A percentile compares a stretch with the other conserved stretches of the same genome.
phyloP scores from a whole-genome alignment of 495 filamentous ascomycete genomes.

The Annulohypoxylon bovei region DNA sequence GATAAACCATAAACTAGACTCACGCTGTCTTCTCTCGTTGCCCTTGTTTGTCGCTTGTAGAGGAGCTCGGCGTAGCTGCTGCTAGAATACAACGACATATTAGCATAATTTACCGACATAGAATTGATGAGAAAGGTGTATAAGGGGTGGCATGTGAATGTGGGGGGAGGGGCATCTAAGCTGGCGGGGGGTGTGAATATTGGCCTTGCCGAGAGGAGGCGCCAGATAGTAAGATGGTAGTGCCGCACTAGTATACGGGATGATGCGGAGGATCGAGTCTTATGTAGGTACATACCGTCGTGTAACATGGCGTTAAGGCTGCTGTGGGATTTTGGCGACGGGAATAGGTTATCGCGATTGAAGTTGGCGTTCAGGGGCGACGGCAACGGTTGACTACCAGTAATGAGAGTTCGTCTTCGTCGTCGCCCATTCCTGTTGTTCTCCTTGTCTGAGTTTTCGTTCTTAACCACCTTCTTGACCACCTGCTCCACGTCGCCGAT shows the following conservation, averaged over 20 bases:
- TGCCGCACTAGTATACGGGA: background rate
- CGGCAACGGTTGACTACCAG: conserved; percentile 94
- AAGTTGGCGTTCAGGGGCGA: conserved; percentile 95
- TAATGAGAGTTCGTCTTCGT: conserved; percentile 92
- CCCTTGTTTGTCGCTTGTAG: conserved; percentile 72
- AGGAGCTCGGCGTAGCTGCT: conserved; percentile 29
- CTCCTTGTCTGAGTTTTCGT: conserved; percentile 81
- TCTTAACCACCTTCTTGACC: conserved; percentile 93
- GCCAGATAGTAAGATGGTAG: background rate
- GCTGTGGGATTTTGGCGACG: conserved; percentile 76
- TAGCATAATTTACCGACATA: conserved; percentile 19
- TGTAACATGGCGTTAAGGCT: conserved; percentile 86
- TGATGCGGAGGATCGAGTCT: conserved; percentile 9
- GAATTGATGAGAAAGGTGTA: background rate
- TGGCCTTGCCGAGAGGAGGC: background rate
- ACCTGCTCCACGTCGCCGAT: conserved; percentile 98
- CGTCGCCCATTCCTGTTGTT: conserved; percentile 94
- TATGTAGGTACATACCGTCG: conserved; percentile 68
- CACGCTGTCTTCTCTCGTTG: conserved; percentile 95
- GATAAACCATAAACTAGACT: conserved; percentile 46
- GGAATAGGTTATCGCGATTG: conserved; percentile 74
- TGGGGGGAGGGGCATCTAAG: background rate
- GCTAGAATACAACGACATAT: conserved; percentile 10
- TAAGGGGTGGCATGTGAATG: background rate
- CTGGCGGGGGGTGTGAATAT: conserved; percentile 1